phyloP scores from a whole-genome alignment of 192 early-diverging fungal genomes.

The Linderina pennispora region DNA sequence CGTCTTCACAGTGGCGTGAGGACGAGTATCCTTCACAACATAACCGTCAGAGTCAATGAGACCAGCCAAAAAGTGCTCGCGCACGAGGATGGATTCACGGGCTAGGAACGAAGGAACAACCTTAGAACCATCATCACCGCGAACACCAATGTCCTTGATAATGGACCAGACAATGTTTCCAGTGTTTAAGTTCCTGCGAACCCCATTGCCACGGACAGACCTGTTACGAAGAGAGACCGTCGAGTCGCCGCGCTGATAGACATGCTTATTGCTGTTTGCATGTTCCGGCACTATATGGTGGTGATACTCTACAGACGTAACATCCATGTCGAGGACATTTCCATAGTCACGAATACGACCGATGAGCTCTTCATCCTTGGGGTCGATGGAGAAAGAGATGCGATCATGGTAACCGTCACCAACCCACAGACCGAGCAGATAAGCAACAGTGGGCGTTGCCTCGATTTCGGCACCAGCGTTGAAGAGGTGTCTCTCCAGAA shows the following conservation, averaged over 20 bases:
- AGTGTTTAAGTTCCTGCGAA: no score
- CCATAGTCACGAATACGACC: conserved; percentile 8
- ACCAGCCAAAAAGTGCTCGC: conserved; percentile 36
- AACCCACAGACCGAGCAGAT: conserved; percentile 23
- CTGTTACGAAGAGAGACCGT: conserved; percentile 1
- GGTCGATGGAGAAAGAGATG: conserved; percentile 2
- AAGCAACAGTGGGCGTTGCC: conserved; percentile 10
- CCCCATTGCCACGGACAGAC: not conserved
- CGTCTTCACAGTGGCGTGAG: not conserved
- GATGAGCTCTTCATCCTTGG: conserved; percentile 2
- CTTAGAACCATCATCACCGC: conserved; percentile 1
- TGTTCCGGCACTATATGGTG: not conserved
- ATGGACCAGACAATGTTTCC: conserved; percentile 1
- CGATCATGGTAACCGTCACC: not conserved
- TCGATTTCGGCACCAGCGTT: conserved; percentile 6
- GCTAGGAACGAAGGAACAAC: conserved; percentile 3
- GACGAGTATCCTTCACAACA: not conserved
- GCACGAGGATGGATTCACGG: conserved; percentile 3
- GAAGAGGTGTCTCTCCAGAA: not conserved
- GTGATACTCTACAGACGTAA: not conserved
- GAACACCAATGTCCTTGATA: not conserved
- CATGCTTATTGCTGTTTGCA: not conserved
- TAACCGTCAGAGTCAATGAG: conserved; percentile 20
- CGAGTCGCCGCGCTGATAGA: not conserved
- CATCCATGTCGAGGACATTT: not conserved